Percentiles rank a stretch among this genome's conserved stretches.
phyloP scores from a whole-genome alignment of 2,329 filamentous ascomycete species.

The Trichophyton verrucosum region DNA sequence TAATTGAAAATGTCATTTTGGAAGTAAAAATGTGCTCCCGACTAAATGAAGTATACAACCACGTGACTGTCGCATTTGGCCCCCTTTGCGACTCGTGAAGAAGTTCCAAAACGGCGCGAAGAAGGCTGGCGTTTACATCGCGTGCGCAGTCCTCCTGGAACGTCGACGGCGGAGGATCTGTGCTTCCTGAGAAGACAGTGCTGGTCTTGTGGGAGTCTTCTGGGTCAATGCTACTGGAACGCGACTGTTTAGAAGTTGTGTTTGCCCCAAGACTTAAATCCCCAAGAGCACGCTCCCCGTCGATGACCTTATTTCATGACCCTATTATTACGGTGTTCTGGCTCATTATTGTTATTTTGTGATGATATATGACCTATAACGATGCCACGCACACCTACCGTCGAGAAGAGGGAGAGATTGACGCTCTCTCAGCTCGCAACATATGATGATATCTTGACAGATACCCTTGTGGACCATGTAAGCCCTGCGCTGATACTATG shows the following conservation, averaged over 20 bases:
- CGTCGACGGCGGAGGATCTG: not conserved
- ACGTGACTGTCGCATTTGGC: not conserved
- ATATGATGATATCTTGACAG: constrained; percentile 92
- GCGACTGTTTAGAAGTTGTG: not conserved
- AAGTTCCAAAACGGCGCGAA: not conserved
- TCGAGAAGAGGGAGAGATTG: constrained; percentile 51
- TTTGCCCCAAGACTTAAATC: not conserved
- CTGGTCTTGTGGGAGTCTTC: not conserved
- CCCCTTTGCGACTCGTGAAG: not conserved
- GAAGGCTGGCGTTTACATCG: not conserved
- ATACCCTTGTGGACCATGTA: constrained; percentile 91
- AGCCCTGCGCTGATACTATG: constrained; percentile 27
- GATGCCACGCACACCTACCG: constrained; percentile 17
- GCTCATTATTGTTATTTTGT: not conserved
- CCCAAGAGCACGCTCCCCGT: not conserved
- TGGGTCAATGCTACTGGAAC: not conserved
- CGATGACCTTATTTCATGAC: not conserved
- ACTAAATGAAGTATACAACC: not conserved
- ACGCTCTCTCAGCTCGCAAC: constrained; percentile 77
- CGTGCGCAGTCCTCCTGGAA: not conserved
- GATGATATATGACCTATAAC: constrained; percentile 1
- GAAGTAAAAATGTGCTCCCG: not conserved
- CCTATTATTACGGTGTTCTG: too few species aligned
- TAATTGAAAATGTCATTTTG: not conserved
- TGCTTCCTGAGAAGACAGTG: not conserved